These are phyloP conservation scores for Fusarium circinatum DNA, from an alignment of 2,329 filamentous ascomycete species.

Conservation along the genomic window DNA sequence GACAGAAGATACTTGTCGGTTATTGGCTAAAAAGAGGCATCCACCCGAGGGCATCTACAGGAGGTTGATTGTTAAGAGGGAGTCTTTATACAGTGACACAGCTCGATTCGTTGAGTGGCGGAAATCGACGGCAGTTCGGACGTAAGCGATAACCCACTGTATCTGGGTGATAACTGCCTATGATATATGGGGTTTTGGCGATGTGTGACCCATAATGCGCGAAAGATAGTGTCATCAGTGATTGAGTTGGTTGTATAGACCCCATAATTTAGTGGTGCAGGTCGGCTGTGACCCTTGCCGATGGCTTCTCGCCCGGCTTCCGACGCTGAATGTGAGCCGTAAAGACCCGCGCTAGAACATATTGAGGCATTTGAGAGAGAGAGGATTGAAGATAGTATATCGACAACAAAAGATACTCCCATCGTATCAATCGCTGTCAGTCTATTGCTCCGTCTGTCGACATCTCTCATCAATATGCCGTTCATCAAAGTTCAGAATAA, in stretches of 20 bases:
- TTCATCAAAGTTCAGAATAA: conserved; percentile 44
- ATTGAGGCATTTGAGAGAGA: conserved; percentile 2
- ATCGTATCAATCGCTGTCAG: no score
- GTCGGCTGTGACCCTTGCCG: conserved; percentile 19
- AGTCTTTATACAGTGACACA: conserved; percentile 20
- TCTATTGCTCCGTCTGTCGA: neutral
- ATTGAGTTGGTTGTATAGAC: neutral
- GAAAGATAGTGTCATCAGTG: neutral
- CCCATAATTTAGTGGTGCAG: conserved; percentile 6
- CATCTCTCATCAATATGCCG: neutral
- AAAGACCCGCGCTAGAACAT: neutral
- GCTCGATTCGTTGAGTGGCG: neutral
- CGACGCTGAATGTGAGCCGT: conserved; percentile 1
- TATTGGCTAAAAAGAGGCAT: conserved; percentile 2
- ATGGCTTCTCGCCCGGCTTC: conserved; percentile 15
- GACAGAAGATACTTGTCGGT: neutral
- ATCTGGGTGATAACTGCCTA: neutral
- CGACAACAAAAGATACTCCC: neutral
- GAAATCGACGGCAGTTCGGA: conserved; percentile 12
- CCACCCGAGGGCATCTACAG: neutral
- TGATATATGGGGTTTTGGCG: neutral
- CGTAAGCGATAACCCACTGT: neutral
- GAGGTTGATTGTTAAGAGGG: conserved; percentile 3
- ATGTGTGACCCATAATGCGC: neutral
- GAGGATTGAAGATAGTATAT: neutral